Conservation (phyloP, 257 asterid species). For the Plantago major region DNA sequence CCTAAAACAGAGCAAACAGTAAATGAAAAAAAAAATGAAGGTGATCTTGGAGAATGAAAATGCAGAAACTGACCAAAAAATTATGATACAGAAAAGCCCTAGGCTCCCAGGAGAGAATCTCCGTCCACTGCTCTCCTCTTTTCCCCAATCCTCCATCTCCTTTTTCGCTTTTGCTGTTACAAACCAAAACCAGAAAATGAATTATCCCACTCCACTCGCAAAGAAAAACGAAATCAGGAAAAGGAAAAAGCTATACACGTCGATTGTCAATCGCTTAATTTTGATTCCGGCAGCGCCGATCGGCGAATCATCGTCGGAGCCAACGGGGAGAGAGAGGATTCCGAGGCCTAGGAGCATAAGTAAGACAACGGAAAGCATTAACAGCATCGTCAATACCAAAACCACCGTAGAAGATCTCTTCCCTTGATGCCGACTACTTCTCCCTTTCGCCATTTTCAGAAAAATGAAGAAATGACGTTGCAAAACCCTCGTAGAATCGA, state of each 20-base stretch:
- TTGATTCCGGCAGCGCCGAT: constrained; percentile 38
- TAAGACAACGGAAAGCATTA: constrained; percentile 70
- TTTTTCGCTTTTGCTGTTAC: constrained; percentile 23
- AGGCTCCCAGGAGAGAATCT: constrained; percentile 76
- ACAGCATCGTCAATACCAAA: constrained; percentile 61
- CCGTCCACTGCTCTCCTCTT: constrained; percentile 67
- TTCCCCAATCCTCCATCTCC: constrained; percentile 61
- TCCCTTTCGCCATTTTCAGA: constrained; percentile 49
- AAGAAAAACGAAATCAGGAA: not conserved
- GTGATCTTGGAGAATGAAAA: not conserved
- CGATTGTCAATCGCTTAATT: constrained; percentile 55
- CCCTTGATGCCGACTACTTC: constrained; percentile 56
- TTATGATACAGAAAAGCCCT: constrained; percentile 70
- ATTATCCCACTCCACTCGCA: not conserved
- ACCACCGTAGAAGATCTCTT: constrained; percentile 62
- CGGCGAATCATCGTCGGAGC: constrained; percentile 39
- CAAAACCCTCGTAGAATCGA: constrained; percentile 2
- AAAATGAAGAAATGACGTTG: too few relatives aligned
- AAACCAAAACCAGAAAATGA: not conserved
- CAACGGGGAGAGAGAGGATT: constrained; percentile 69
- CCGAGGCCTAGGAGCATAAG: constrained; percentile 81
- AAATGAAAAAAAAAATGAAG: not conserved
- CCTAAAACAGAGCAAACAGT: not conserved
- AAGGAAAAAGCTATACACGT: constrained; percentile 29
- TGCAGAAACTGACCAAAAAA: constrained; percentile 52